phyloP scores from a whole-genome alignment of 2,329 filamentous ascomycete genomes.

The Pestalotiopsis sp. region DNA sequence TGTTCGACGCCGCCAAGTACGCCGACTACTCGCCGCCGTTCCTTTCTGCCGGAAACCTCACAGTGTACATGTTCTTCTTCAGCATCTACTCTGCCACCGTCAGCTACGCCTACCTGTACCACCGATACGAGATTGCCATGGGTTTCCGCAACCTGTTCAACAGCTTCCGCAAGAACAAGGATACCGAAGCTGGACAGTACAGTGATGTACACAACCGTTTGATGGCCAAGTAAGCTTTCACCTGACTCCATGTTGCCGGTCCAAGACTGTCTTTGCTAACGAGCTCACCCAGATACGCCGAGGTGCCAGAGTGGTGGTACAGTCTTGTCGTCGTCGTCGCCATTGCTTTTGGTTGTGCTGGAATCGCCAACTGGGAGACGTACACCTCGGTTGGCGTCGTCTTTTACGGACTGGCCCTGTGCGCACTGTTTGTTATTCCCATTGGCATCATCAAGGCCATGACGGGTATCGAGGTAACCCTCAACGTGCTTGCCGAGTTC shows the following conservation, averaged over 20 bases:
- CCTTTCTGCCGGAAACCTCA: constrained; percentile 49
- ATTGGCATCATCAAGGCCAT: constrained; percentile 55
- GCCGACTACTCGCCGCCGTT: constrained; percentile 53
- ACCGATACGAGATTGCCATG: constrained; percentile 51
- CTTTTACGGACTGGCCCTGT: constrained; percentile 52
- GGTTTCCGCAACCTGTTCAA: constrained; percentile 50
- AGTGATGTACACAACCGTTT: constrained; percentile 44
- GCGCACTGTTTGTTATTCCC: constrained; percentile 52
- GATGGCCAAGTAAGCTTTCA: constrained; percentile 36
- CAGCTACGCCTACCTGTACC: constrained; percentile 52
- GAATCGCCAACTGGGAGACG: constrained; percentile 50
- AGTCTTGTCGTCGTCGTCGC: constrained; percentile 38
- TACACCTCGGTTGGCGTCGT: constrained; percentile 53
- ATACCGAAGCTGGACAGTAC: constrained; percentile 29
- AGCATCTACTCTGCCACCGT: constrained; percentile 54
- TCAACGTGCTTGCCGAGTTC: constrained; percentile 56
- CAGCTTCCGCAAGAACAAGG: constrained; percentile 44
- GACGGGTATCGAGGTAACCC: constrained; percentile 52
- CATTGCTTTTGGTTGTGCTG: constrained; percentile 47
- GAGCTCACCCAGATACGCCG: constrained; percentile 33
- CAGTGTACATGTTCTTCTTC: constrained; percentile 58
- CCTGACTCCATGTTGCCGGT: neutral
- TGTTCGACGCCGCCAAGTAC: constrained; percentile 49
- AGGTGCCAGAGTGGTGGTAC: constrained; percentile 60
- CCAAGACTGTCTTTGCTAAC: neutral